phyloP scores from a whole-genome alignment of 192 early-diverging fungal genomes.

The Backusella psychrophila region DNA sequence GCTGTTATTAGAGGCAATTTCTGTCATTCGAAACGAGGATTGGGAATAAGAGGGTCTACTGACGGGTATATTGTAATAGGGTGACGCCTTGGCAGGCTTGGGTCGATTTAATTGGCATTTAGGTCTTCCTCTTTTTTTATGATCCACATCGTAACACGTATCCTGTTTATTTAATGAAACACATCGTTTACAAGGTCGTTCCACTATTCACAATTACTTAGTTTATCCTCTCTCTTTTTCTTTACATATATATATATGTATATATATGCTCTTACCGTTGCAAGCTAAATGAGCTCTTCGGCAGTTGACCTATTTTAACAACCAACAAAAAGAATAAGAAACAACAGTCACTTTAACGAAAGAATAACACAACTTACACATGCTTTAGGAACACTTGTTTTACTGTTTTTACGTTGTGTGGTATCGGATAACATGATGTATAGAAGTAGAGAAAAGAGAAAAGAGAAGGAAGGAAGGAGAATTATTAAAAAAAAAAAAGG shows the following conservation, averaged over 20 bases:
- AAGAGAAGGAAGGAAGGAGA: background rate
- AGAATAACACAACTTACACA: slow-evolving; percentile 41
- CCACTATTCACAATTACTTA: slow-evolving; percentile 35
- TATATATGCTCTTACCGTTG: slow-evolving; percentile 56
- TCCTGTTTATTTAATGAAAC: slow-evolving; percentile 65
- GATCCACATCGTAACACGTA: slow-evolving; percentile 79
- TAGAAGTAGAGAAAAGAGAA: background rate
- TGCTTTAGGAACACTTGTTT: slow-evolving; percentile 81
- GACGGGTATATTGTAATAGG: background rate
- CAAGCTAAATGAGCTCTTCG: slow-evolving; percentile 84
- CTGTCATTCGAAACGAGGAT: slow-evolving; percentile 2
- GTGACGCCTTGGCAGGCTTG: background rate
- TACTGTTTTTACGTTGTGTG: slow-evolving; percentile 29
- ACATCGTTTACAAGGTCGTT: slow-evolving; percentile 77
- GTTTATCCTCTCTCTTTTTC: background rate
- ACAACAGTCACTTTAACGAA: background rate
- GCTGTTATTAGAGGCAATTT: background rate
- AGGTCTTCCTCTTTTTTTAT: slow-evolving; percentile 83
- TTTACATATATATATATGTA: too few species aligned
- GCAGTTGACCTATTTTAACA: slow-evolving; percentile 55
- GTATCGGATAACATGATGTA: slow-evolving; percentile 1
- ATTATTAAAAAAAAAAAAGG: background rate
- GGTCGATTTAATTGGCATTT: slow-evolving; percentile 44
- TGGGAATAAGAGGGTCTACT: background rate
- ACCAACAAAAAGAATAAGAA: background rate